Percentiles rank a stretch among this genome's conserved stretches.
Evolutionary conservation across 78 protist species (phyloP).

Genomic region (Dictyostelium purpureum): DNA sequence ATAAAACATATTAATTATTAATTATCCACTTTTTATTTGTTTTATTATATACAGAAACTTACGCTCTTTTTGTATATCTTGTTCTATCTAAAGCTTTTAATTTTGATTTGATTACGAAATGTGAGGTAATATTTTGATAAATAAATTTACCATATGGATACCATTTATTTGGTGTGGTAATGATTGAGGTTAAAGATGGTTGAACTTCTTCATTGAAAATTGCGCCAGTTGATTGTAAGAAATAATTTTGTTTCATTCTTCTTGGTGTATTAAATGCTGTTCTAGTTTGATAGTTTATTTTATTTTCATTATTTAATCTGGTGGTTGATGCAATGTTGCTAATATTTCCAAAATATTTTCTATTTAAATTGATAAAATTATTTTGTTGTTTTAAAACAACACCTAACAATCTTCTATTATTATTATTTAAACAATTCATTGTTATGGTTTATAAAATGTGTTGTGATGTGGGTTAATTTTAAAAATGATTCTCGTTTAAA

Average conservation of each 20-base stretch:
- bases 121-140: neutral
- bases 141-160: neutral
- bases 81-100: conserved; percentile 13
- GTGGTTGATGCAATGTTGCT: too few species aligned
- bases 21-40: too few species aligned
- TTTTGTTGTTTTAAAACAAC: too few species aligned
- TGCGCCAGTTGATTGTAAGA: conserved; percentile 52
- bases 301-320: too few species aligned
- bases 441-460: too few species aligned
- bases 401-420: too few species aligned
- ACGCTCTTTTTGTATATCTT: conserved; percentile 14
- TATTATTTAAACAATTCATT: too few species aligned
- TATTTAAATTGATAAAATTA: too few species aligned
- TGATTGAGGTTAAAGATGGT: neutral
- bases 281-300: neutral
- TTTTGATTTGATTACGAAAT: conserved; percentile 13
- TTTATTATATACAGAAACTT: neutral
- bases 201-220: conserved; percentile 6
- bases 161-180: conserved; percentile 30
- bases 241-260: conserved; percentile 17
- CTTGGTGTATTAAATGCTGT: neutral
- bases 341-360: too few species aligned
- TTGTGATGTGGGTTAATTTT: too few species aligned
- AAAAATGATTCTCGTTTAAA: too few species aligned
- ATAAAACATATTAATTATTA: too few species aligned